Percentiles rank a stretch among this genome's conserved stretches.
These are phyloP conservation scores for Talaromyces sp. DNA, from an alignment of 2,329 filamentous ascomycete species.

Conservation along the genomic window DNA sequence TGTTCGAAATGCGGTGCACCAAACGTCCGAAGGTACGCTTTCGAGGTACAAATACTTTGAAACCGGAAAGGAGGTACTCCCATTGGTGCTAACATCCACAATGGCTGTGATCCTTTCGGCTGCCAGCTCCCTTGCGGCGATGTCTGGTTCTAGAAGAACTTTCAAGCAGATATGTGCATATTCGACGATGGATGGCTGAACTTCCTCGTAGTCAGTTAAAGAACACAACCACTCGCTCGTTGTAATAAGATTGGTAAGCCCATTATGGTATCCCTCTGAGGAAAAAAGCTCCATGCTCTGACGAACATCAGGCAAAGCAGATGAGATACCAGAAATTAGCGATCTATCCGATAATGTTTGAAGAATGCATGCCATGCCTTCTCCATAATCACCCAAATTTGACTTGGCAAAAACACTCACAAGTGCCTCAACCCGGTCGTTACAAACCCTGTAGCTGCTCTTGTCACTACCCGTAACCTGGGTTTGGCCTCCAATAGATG, in stretches of 20 bases:
- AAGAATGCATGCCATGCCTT: not conserved
- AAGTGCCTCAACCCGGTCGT: conserved; percentile 7
- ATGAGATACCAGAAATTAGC: conserved; percentile 10
- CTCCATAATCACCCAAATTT: not conserved
- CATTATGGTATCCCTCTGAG: not conserved
- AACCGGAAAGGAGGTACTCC: not conserved
- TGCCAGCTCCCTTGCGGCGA: not conserved
- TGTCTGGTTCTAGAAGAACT: conserved; percentile 2
- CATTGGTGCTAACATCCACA: not conserved
- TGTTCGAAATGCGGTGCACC: conserved; percentile 2
- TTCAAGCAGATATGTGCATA: conserved; percentile 10
- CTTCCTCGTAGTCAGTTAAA: conserved; percentile 4
- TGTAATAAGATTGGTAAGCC: not conserved
- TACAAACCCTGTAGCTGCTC: conserved; percentile 2
- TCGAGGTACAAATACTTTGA: not conserved
- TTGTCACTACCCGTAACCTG: not conserved
- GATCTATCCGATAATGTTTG: conserved; percentile 1
- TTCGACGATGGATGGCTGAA: conserved; percentile 5
- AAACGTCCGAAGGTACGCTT: not conserved
- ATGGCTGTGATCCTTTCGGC: conserved; percentile 6
- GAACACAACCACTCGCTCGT: conserved; percentile 15
- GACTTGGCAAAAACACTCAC: not conserved
- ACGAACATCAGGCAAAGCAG: not conserved
- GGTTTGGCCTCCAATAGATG: not conserved
- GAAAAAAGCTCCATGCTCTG: not conserved